Evolutionary conservation across 768 basidiomycete genomes (phyloP), one percentile per base, ranked within the genome.

Genomic region (Nevesoporus exiguus): DNA sequence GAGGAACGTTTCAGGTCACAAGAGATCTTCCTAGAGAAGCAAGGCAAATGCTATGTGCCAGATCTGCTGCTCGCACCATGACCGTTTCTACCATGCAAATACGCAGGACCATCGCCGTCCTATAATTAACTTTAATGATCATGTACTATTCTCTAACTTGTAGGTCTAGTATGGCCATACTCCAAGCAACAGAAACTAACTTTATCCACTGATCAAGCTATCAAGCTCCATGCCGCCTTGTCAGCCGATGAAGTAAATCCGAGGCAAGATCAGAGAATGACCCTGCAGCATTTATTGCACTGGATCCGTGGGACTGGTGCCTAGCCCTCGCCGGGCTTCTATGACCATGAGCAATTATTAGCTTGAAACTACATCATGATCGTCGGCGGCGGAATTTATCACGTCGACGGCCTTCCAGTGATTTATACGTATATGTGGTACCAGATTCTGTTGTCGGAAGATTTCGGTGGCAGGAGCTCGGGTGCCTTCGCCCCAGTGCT

Each of bases 161-260:
- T 13, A 34, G 55, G 56, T 34, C 11, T 22, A 29, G 43, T 27
- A 61, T 33, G 47, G 50, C 24, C 45, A 34, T 47, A 33, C 36
- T 52, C 30, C 27, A 52, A 44, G 48, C 37, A 43, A 52, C 25
- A 31, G 46, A 36, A 53, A 17, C 39, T 21, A 44, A 22, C 49
- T 46, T 46, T 46, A 55, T 51, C 51, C 51, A 61, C 58, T 43
- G 34, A 43, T 37, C 47, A 39, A n/a, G 37, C n/a, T n/a, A n/a
- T n/a, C n/a, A n/a, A n/a, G n/a, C n/a, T n/a, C n/a, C 46, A 30
- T 34, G 60, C 42, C 24, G 29, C 30, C 51, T 31, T 50, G 40
- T 41, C 48, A 33, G 25, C 46, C 24, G 39, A 62, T 58, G 48
- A 47, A 47, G 61, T 59, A 49, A 59, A 52, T 56, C 44, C 33